A percentile compares a stretch with the other conserved stretches of the same genome.
These are phyloP conservation scores for Abortiporus biennis DNA, from an alignment of 1,284 basidiomycete genomes.

Conservation along the genomic window DNA sequence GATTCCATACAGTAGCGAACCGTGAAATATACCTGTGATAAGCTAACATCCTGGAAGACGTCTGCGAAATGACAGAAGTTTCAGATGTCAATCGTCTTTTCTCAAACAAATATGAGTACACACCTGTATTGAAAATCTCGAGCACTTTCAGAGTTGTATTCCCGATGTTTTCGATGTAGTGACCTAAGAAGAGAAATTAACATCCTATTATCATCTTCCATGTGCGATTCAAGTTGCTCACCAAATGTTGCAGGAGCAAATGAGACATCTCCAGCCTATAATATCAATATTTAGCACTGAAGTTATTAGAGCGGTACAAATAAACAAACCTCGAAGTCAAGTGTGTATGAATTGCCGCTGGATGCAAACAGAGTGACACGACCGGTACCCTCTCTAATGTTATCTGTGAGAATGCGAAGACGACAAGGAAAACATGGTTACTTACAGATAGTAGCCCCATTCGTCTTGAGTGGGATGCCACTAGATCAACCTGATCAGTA, in stretches of 20 bases:
- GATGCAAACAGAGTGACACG: conserved; percentile 62
- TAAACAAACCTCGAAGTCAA: conserved; percentile 51
- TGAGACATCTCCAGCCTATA: conserved; percentile 56
- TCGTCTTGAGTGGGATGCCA: conserved; percentile 69
- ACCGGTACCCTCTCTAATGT: conserved; percentile 41
- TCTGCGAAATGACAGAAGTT: background rate
- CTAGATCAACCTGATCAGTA: conserved; percentile 22
- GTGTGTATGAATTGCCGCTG: conserved; percentile 55
- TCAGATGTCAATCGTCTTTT: background rate
- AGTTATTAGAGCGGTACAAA: conserved; percentile 13
- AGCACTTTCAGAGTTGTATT: conserved; percentile 57
- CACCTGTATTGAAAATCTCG: conserved; percentile 58
- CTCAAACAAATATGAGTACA: conserved; percentile 4
- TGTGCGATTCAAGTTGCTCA: conserved; percentile 17
- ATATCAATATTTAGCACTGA: conserved; percentile 7
- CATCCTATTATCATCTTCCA: conserved; percentile 9
- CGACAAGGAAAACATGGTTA: background rate
- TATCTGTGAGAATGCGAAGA: background rate
- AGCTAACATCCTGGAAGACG: conserved; percentile 5
- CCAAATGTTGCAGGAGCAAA: conserved; percentile 52
- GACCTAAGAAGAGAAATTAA: conserved; percentile 27
- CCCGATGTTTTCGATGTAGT: conserved; percentile 67
- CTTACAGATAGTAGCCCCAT: conserved; percentile 29
- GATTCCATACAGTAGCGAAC: too few relatives aligned
- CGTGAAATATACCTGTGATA: conserved; percentile 1